A percentile compares a stretch with the other conserved stretches of the same genome.
These are phyloP conservation scores for Penicillium paxilli DNA, from an alignment of 495 filamentous ascomycete species.

Conservation along the genomic window DNA sequence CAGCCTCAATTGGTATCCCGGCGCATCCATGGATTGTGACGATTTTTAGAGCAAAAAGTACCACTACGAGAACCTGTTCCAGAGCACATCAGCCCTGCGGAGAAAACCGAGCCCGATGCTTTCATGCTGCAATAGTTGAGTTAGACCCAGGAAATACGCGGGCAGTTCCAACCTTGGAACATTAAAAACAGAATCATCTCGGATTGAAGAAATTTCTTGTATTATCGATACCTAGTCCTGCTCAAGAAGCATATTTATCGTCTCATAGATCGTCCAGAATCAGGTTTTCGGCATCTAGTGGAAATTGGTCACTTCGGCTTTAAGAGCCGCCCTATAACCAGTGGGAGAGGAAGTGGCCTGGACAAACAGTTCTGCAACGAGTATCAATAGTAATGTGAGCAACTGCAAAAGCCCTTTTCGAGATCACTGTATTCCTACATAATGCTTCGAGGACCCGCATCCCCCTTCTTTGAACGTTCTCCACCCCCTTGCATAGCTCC, in stretches of 20 bases:
- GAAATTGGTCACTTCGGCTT: neutral
- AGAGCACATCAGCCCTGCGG: neutral
- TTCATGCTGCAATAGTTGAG: neutral
- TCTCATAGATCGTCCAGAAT: neutral
- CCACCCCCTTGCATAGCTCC: constrained; percentile 22
- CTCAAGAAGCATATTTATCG: neutral
- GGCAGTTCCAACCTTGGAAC: too few species aligned
- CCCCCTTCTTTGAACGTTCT: constrained; percentile 4
- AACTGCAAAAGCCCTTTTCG: constrained; percentile 3
- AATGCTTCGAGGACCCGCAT: neutral
- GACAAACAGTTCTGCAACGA: neutral
- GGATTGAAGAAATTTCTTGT: neutral
- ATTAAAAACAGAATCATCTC: too few species aligned
- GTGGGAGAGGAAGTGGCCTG: neutral
- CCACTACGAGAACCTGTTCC: neutral
- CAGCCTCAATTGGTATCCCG: neutral
- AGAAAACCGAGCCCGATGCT: neutral
- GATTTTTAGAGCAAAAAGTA: too few species aligned
- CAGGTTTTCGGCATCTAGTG: neutral
- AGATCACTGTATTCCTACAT: constrained; percentile 2
- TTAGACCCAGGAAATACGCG: too few species aligned
- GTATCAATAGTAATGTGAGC: constrained; percentile 11
- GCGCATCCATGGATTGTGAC: too few species aligned
- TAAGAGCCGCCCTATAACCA: neutral
- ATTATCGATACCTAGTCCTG: neutral